Percentiles rank a stretch among this genome's conserved stretches.
Conservation (phyloP, 164 flowering plant genomes). For the Akebia trifoliata region DNA sequence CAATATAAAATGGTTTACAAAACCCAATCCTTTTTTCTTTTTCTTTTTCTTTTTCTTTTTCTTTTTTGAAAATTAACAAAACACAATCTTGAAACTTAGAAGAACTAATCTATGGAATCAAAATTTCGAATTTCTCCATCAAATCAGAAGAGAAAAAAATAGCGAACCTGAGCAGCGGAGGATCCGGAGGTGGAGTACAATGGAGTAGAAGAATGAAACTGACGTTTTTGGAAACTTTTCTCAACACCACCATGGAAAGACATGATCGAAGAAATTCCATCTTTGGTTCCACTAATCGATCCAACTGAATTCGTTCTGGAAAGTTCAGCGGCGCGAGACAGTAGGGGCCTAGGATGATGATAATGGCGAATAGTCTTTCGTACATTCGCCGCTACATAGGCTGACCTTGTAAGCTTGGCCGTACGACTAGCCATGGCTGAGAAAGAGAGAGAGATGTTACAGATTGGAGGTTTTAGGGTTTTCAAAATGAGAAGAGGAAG, state of each 20-base stretch:
- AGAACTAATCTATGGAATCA: too few species aligned
- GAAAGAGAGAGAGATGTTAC: not conserved
- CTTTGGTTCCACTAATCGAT: not conserved
- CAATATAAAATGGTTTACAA: too few species aligned
- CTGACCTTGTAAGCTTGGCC: constrained; percentile 15
- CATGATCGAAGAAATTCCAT: not conserved
- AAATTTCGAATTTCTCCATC: too few species aligned
- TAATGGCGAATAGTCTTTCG: constrained; percentile 5
- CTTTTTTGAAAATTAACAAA: too few species aligned
- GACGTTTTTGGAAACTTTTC: constrained; percentile 7
- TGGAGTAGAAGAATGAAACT: constrained; percentile 27
- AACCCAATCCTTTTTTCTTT: not conserved
- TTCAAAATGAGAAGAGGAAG: not conserved
- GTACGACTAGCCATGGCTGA: constrained; percentile 13
- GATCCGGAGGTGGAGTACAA: constrained; percentile 16
- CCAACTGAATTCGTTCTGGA: not conserved
- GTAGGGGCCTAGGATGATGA: not conserved
- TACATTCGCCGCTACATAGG: not conserved
- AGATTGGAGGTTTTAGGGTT: not conserved
- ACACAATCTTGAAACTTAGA: too few species aligned
- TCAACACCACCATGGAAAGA: constrained; percentile 6
- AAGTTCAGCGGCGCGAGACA: not conserved
- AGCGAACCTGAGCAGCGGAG: constrained; percentile 31
- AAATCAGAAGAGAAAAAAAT: too few species aligned
- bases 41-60: too few species aligned